phyloP scores from a whole-genome alignment of 2,329 filamentous ascomycete genomes.

The Microsporum canis region DNA sequence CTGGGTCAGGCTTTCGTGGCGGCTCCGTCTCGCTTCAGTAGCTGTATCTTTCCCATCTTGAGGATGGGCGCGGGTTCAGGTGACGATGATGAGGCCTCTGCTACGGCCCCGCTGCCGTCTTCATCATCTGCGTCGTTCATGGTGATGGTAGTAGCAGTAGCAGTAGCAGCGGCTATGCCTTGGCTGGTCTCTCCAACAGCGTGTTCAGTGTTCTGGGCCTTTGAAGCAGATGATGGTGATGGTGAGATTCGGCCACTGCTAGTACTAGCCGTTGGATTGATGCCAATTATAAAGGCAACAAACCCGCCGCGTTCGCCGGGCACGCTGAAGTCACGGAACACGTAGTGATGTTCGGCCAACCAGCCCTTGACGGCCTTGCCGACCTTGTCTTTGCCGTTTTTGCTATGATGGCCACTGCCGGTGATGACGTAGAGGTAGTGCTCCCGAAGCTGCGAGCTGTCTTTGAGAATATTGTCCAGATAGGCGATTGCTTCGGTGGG shows the following conservation, averaged over 20 bases:
- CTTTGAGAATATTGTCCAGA: slow-evolving; percentile 72
- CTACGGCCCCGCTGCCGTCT: slow-evolving; percentile 17
- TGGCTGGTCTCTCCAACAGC: slow-evolving; percentile 2
- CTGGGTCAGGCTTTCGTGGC: not conserved
- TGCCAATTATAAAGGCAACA: slow-evolving; percentile 53
- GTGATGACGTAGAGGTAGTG: slow-evolving; percentile 89
- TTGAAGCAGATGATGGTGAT: slow-evolving; percentile 21
- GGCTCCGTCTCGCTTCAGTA: slow-evolving; percentile 35
- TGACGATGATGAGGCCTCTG: slow-evolving; percentile 12
- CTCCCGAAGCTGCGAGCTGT: slow-evolving; percentile 58
- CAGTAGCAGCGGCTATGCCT: slow-evolving; percentile 13
- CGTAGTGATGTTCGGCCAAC: slow-evolving; percentile 90
- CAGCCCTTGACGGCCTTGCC: slow-evolving; percentile 86
- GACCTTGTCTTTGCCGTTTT: slow-evolving; percentile 98
- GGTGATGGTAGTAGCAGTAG: slow-evolving; percentile 12
- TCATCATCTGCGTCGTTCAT: slow-evolving; percentile 6
- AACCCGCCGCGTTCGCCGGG: slow-evolving; percentile 82
- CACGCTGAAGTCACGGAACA: slow-evolving; percentile 90
- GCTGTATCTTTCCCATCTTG: slow-evolving; percentile 35
- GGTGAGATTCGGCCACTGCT: slow-evolving; percentile 38
- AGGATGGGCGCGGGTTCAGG: slow-evolving; percentile 21
- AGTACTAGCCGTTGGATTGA: slow-evolving; percentile 44
- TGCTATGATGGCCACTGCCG: slow-evolving; percentile 92
- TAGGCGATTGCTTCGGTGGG: slow-evolving; percentile 95
- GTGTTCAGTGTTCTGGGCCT: slow-evolving; percentile 15